Conservation (phyloP, 306 rosid species). For the Ceratonia siliqua region DNA sequence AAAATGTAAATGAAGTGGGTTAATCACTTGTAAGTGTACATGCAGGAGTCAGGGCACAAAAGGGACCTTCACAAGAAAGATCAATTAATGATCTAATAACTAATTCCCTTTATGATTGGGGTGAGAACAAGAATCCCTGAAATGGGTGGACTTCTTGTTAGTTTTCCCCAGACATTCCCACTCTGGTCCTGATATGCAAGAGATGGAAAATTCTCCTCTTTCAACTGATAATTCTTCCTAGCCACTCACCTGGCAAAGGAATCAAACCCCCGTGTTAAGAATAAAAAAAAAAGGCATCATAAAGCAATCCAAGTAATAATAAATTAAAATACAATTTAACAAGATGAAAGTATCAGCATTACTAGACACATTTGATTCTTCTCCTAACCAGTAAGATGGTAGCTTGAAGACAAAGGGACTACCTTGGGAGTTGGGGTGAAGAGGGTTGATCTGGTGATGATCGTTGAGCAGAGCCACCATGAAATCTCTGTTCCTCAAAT, state of each 20-base stretch:
- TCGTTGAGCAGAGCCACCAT: constrained; percentile 47
- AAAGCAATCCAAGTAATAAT: constrained; percentile 28
- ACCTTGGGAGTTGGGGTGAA: constrained; percentile 64
- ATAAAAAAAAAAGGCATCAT: constrained; percentile 35
- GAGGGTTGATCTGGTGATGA: constrained; percentile 76
- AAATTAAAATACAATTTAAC: background rate
- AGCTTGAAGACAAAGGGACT: constrained; percentile 32
- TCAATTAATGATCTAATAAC: background rate
- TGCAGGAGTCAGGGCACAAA: constrained; percentile 28
- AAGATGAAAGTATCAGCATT: background rate
- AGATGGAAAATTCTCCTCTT: constrained; percentile 42
- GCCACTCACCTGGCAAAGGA: constrained; percentile 42
- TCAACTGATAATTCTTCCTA: constrained; percentile 39
- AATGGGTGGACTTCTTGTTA: background rate
- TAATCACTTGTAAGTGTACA: constrained; percentile 35
- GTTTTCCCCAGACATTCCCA: constrained; percentile 38
- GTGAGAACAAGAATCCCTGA: background rate
- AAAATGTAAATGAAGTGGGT: constrained; percentile 9
- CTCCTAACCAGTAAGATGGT: background rate
- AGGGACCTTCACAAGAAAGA: constrained; percentile 16
- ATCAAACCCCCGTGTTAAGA: constrained; percentile 42
- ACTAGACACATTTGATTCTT: background rate
- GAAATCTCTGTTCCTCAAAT: constrained; percentile 69
- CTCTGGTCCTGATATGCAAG: constrained; percentile 28
- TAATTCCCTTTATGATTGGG: constrained; percentile 11